A percentile compares a stretch with the other conserved stretches of the same genome.
Conservation (phyloP, 2,329 filamentous ascomycete genomes). For the Juglanconis oblonga region DNA sequence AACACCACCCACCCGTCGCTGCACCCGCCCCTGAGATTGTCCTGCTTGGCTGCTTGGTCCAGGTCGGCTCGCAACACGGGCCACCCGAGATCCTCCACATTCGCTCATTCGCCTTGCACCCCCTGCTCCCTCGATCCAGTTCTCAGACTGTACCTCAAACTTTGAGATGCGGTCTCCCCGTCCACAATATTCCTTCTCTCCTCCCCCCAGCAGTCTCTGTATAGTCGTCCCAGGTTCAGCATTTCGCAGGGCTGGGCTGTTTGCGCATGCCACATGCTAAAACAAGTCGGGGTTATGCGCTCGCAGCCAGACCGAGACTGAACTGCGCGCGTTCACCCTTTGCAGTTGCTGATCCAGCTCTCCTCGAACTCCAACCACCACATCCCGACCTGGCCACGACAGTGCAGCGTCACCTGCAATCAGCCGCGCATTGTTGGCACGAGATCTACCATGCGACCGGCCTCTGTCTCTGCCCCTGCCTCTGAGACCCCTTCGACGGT, state of each 20-base stretch:
- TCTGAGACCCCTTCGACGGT: background rate
- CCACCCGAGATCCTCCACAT: background rate
- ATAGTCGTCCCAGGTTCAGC: background rate
- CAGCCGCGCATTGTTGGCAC: background rate
- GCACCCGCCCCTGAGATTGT: background rate
- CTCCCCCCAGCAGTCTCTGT: background rate
- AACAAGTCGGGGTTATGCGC: slow-evolving; percentile 13
- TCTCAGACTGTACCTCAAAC: slow-evolving; percentile 9
- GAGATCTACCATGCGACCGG: background rate
- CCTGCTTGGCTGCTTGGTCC: background rate
- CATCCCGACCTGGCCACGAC: slow-evolving; percentile 2
- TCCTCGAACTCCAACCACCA: background rate
- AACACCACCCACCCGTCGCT: background rate
- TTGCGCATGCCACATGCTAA: slow-evolving; percentile 12
- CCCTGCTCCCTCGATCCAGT: slow-evolving; percentile 1
- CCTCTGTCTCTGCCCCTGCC: background rate
- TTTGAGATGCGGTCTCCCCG: slow-evolving; percentile 7
- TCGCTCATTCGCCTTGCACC: background rate
- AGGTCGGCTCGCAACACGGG: background rate
- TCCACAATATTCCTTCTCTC: background rate
- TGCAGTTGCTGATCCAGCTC: background rate
- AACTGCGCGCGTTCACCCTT: background rate
- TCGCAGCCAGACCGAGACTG: slow-evolving; percentile 1
- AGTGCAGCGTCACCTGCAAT: background rate
- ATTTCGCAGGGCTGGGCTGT: slow-evolving; percentile 5